phyloP scores from a whole-genome alignment of 2,329 filamentous ascomycete species.

The Nemania diffusa region DNA sequence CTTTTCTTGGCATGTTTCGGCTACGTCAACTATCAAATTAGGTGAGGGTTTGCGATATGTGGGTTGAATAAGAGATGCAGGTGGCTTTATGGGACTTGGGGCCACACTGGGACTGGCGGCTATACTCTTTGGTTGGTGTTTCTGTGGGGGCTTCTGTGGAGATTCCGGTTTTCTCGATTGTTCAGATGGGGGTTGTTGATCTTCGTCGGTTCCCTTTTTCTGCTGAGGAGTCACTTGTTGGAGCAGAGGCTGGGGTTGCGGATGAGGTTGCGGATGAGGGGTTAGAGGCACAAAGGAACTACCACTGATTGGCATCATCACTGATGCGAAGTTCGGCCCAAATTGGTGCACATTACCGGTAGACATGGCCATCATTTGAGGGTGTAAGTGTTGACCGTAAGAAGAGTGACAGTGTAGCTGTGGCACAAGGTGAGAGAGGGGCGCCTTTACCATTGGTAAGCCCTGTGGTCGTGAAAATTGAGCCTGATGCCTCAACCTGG shows the following conservation, averaged over 20 bases:
- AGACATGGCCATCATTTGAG: constrained; percentile 45
- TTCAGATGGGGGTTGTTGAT: constrained; percentile 8
- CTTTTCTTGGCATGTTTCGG: constrained; percentile 58
- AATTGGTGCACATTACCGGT: constrained; percentile 40
- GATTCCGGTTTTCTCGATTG: background rate
- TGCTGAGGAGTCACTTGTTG: constrained; percentile 6
- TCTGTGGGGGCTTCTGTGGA: no score
- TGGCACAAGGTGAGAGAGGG: constrained; percentile 41
- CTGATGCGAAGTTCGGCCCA: constrained; percentile 38
- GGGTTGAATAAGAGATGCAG: constrained; percentile 43
- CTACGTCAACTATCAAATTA: constrained; percentile 59
- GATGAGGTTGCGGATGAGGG: constrained; percentile 27
- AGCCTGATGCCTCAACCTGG: constrained; percentile 46
- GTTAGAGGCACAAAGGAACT: constrained; percentile 38
- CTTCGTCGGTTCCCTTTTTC: background rate
- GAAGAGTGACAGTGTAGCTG: constrained; percentile 41
- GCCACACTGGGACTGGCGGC: constrained; percentile 7
- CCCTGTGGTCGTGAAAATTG: constrained; percentile 44
- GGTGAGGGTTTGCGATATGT: constrained; percentile 51
- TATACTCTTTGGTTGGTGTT: background rate
- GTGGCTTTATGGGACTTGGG: constrained; percentile 39
- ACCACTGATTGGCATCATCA: constrained; percentile 45
- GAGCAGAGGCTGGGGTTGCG: background rate
- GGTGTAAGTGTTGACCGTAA: constrained; percentile 43
- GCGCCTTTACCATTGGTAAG: constrained; percentile 41